Evolutionary conservation across 208 protist genomes (phyloP), one percentile per base, ranked within the genome.

Genomic region (Phytomonas sp.): DNA sequence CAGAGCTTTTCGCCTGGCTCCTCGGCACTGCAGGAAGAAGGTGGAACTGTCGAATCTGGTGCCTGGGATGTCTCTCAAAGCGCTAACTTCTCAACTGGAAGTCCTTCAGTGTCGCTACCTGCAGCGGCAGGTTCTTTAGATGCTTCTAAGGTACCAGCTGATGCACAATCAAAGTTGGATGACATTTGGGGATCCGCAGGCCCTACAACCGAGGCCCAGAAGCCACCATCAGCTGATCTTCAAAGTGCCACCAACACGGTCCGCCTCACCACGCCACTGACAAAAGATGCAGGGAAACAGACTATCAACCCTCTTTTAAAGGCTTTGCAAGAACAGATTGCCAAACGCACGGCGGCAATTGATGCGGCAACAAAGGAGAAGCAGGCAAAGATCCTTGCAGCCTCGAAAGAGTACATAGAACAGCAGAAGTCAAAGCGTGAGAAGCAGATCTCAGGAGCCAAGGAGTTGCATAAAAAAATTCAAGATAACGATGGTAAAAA

Each of bases 321-420:
- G n/a, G 83, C 74, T 28, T 77, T 89, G 37, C 77, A 87, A 0
- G 82, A 83, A 73, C 74, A 87, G 65, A 87, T 95, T 32, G 71
- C 79, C 17, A 79, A 63, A 33, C 81, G 89, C 68, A 92, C 85
- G 34, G 76, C 79, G 33, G 70, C 69, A 31, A 78, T 81, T 36
- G 89, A 95, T 71, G 67, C 77, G 9, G 78, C 78, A 28, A 88
- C 83, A 23, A 82, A 79, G 63, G 71, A 88, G 62, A 92, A 91
- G 77, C 85, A 88, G 71, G 68, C 36, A 1, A 73, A 88, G 67
- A 81, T 84, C 26, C 37, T 69, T 6, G 77, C 72, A 26, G 87
- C 84, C 0, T 87, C 89, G n/a, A 64, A 91, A 68, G 66, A 82
- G 60, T 95, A 90, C 74, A 66, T 95, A 62, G 81, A 87, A 75